phyloP scores from a whole-genome alignment of 2,329 filamentous ascomycete genomes.

The Penicillium decumbens region DNA sequence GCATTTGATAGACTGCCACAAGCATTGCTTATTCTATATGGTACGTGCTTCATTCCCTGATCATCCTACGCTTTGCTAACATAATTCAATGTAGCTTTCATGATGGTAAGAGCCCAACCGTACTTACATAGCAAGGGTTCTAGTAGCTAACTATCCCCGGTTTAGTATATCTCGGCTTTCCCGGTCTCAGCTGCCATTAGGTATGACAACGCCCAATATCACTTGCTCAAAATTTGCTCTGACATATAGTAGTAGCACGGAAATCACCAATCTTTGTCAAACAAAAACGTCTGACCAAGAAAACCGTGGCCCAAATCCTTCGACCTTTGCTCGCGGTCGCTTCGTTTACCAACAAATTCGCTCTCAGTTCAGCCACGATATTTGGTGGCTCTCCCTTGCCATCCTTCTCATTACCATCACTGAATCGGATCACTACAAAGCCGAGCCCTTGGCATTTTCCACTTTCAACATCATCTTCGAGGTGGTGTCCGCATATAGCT shows the following conservation, averaged over 20 bases:
- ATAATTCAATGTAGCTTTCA: constrained; percentile 22
- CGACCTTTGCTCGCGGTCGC: constrained; percentile 36
- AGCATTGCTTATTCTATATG: constrained; percentile 30
- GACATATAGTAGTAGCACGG: background rate
- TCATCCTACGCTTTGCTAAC: background rate
- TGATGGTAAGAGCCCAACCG: constrained; percentile 29
- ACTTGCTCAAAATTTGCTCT: background rate
- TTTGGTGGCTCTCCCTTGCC: constrained; percentile 61
- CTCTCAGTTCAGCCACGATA: constrained; percentile 60
- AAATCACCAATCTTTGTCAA: background rate
- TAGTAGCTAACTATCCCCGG: constrained; percentile 5
- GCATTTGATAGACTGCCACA: constrained; percentile 53
- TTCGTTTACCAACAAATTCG: constrained; percentile 56
- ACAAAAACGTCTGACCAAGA: background rate
- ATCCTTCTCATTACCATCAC: constrained; percentile 59
- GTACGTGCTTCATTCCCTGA: constrained; percentile 9
- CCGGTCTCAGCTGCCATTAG: constrained; percentile 9
- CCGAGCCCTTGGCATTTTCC: constrained; percentile 51
- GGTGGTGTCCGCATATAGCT: constrained; percentile 51
- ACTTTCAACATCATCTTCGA: constrained; percentile 56
- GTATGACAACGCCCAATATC: background rate
- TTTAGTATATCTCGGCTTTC: constrained; percentile 15
- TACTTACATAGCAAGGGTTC: background rate
- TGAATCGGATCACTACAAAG: constrained; percentile 53
- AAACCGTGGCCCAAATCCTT: background rate